A percentile compares a stretch with the other conserved stretches of the same genome.
Conservation (phyloP, 352 stramenopile species). For the Phytophthora pluvialis region DNA sequence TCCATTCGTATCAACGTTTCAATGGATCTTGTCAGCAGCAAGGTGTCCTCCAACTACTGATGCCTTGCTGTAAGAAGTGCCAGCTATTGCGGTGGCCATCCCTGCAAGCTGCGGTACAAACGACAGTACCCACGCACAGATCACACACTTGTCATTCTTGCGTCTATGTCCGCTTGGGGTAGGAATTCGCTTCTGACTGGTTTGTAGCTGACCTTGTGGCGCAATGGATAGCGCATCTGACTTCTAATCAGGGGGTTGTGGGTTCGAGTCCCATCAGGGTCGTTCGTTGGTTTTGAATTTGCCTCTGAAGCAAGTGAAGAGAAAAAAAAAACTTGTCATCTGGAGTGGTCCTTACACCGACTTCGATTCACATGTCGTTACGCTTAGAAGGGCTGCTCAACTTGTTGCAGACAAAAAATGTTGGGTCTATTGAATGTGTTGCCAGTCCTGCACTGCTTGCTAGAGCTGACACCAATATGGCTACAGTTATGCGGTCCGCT, state of each 20-base stretch:
- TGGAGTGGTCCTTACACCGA: no score
- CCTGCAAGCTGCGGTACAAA: no score
- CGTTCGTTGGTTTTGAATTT: slow-evolving; percentile 32
- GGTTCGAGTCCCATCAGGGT: slow-evolving; percentile 61
- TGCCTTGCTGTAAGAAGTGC: no score
- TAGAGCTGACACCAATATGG: slow-evolving; percentile 1
- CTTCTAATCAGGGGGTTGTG: slow-evolving; percentile 63
- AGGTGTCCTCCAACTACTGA: no score
- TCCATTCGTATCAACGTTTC: no score
- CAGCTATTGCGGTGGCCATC: no score
- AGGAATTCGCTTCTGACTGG: neutral
- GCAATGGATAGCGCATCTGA: slow-evolving; percentile 60
- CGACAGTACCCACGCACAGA: no score
- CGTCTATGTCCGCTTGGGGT: neutral
- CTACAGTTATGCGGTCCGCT: slow-evolving; percentile 9
- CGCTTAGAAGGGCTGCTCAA: neutral
- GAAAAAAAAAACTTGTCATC: no score
- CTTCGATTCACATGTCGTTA: neutral
- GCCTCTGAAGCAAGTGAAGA: neutral
- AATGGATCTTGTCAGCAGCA: no score
- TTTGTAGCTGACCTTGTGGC: slow-evolving; percentile 38
- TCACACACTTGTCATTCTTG: no score
- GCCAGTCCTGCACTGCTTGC: neutral
- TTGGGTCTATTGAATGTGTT: slow-evolving; percentile 24
- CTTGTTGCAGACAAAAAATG: slow-evolving; percentile 6